Conservation (phyloP, 2,329 filamentous ascomycete species). For the Aspergillus sp. region DNA sequence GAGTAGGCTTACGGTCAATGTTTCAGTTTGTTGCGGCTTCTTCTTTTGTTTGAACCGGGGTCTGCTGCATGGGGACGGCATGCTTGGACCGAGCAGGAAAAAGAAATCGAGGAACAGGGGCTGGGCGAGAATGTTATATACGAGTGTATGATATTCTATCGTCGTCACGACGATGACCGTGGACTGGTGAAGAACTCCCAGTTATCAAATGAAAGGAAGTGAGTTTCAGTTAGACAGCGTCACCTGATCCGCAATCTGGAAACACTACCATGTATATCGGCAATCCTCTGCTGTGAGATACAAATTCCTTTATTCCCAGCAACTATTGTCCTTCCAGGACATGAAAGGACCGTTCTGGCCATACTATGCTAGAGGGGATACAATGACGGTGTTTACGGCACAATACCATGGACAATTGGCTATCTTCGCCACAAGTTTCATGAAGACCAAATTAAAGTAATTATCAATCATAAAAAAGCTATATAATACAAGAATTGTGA, state of each 20-base stretch:
- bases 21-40: background rate
- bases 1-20: background rate
- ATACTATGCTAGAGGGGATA: too few relatives aligned
- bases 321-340: background rate
- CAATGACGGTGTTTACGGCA: too few relatives aligned
- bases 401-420: background rate
- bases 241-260: background rate
- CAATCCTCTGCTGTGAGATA: background rate
- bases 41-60: background rate
- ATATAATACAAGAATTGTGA: background rate
- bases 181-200: background rate
- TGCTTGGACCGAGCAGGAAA: background rate
- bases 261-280: background rate
- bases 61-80: background rate
- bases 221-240: background rate
- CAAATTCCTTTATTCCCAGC: background rate
- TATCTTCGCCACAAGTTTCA: background rate
- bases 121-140: background rate
- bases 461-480: too few relatives aligned
- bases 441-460: background rate
- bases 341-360: background rate
- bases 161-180: background rate
- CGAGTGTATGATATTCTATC: background rate
- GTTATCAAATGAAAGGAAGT: background rate
- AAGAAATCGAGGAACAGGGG: background rate